Percentiles rank a stretch among this genome's conserved stretches.
These are phyloP conservation scores for Megacollybia marginata DNA, from an alignment of 768 basidiomycete genomes.

Conservation along the genomic window DNA sequence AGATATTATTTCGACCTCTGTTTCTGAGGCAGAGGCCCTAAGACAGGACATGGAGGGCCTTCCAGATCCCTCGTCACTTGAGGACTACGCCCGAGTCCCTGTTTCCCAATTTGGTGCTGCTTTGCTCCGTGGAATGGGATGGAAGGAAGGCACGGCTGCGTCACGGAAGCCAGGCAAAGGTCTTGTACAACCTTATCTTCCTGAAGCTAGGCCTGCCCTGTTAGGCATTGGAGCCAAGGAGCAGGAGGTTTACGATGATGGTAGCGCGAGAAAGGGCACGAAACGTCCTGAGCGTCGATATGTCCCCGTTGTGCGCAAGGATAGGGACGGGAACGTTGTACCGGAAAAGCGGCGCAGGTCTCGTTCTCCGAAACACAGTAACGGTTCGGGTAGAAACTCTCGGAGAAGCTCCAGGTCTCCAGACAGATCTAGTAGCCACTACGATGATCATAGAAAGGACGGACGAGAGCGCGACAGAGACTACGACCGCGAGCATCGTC, in stretches of 20 bases:
- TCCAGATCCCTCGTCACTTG: constrained; percentile 66
- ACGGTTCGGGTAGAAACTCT: constrained; percentile 33
- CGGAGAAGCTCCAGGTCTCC: constrained; percentile 48
- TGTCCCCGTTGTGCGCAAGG: constrained; percentile 73
- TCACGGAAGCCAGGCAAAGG: constrained; percentile 56
- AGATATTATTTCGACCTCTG: constrained; percentile 57
- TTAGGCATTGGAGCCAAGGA: constrained; percentile 95
- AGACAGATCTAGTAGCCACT: constrained; percentile 15
- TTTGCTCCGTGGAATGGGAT: constrained; percentile 93
- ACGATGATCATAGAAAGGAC: constrained; percentile 24
- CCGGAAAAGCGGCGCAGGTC: constrained; percentile 22
- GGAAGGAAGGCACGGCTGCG: constrained; percentile 78
- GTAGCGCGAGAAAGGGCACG: constrained; percentile 39
- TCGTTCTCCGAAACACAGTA: constrained; percentile 26
- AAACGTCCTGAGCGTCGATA: constrained; percentile 67
- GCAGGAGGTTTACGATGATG: constrained; percentile 63
- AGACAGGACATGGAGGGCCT: constrained; percentile 77
- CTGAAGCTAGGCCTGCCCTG: constrained; percentile 74
- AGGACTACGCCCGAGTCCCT: constrained; percentile 88
- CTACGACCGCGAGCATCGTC: constrained; percentile 17
- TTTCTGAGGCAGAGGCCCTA: constrained; percentile 79
- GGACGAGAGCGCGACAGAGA: constrained; percentile 17
- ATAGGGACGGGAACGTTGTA: constrained; percentile 32
- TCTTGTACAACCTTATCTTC: constrained; percentile 72
- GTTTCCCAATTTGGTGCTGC: constrained; percentile 92